These are phyloP conservation scores for Vigna angularis DNA, from an alignment of 306 rosid species.

Conservation along the genomic window DNA sequence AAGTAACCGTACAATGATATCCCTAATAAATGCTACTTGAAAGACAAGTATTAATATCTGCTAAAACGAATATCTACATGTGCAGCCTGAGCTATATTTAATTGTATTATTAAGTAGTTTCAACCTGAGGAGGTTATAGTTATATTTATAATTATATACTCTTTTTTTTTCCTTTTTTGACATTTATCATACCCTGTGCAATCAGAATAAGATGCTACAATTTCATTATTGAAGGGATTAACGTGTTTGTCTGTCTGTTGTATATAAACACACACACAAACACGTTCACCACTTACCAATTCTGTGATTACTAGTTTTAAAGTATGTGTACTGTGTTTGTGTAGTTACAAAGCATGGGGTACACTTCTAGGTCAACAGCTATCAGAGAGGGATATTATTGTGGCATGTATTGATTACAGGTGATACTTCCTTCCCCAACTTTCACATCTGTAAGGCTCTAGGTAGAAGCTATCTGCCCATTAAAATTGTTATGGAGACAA, in stretches of 20 bases:
- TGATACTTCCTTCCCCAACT: conserved; percentile 37
- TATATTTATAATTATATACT: not conserved
- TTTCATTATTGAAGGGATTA: conserved; percentile 29
- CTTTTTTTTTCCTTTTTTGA: conserved; percentile 9
- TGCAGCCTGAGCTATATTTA: not conserved
- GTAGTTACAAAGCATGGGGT: conserved; percentile 97
- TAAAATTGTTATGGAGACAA: not conserved
- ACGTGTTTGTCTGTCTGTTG: not conserved
- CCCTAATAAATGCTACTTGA: not conserved
- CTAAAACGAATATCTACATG: not conserved
- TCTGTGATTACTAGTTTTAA: conserved; percentile 37
- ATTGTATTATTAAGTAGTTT: conserved; percentile 30
- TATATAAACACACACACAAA: not conserved
- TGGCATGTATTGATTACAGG: conserved; percentile 98
- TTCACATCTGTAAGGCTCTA: not conserved
- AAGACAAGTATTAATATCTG: not conserved
- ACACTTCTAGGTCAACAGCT: conserved; percentile 88
- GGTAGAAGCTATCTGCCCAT: conserved; percentile 23
- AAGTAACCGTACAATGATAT: not conserved
- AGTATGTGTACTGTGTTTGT: conserved; percentile 35
- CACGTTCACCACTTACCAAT: not conserved
- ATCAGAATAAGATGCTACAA: conserved; percentile 22
- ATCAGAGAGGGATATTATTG: conserved; percentile 89
- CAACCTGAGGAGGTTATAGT: conserved; percentile 10
- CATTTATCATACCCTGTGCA: conserved; percentile 5